Base-by-base conservation (phyloP, 2,329 filamentous ascomycete species). In the Alternaria postmessia region DNA sequence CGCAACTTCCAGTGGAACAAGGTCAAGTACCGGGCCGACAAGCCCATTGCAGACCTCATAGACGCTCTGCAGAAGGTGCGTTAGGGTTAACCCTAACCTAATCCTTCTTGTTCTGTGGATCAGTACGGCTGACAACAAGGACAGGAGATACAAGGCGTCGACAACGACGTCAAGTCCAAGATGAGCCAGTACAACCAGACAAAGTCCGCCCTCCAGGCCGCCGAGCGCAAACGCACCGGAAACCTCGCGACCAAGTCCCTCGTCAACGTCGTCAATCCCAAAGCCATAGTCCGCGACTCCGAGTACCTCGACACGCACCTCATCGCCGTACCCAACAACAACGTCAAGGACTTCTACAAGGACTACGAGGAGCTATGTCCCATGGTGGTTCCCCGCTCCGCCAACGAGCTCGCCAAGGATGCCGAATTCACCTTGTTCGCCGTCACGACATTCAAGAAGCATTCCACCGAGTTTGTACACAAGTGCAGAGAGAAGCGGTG, bases 281-380 rank as follows among this genome's bases (percentile, higher is more conserved):
- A 69, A 7, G 84, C 86, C 55, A 81, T 94, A 60, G 87, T 97
- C 65, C 91, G 91, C 79, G 89, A 97, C 76, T 97, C 94, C 20
- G 95, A 99, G 81, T 98, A 97, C 81, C 89, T 99, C 70, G 93
- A 97, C 82, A 97, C 95, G 30, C 94, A 97, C 77, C 88, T 99
- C 30, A 86, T 99, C 68, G 95, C 92, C 20, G 92, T 99, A 8
- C 95, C 95, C 3, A 88, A 86, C 48, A 89, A 88, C 68, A 84
- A 87, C 57, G 89, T 91, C 72, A 97, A 96, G 78, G 94, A 98
- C 39, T 99, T 97, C 75, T 82, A 96, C 66, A 90, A 90, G 76
- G 88, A 85, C 65, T 99, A 99, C 81, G 95, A 99, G 80, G 94
- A 92, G 1, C 79, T 98, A 57, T 83, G 91, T 0, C 90, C 91